Evolutionary conservation across 768 basidiomycete genomes (phyloP).

Genomic region (Mycena galopus): DNA sequence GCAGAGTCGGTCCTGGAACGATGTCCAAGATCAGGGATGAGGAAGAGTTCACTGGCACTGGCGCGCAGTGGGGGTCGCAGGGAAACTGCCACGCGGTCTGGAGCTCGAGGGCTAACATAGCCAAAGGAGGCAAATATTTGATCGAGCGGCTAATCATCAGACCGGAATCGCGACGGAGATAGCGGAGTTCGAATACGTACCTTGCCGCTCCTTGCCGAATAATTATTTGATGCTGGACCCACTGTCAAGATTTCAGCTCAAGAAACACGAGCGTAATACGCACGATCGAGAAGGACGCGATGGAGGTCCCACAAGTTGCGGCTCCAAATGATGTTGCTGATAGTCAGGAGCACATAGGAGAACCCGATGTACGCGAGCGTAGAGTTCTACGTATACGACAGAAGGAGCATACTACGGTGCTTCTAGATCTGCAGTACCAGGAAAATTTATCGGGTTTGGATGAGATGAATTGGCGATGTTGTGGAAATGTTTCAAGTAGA

Average conservation of each 20-base stretch:
- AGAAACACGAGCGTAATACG: neutral
- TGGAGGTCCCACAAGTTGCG: constrained; percentile 42
- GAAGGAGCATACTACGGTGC: neutral
- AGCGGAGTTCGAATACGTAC: constrained; percentile 14
- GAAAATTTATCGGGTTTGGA: constrained; percentile 33
- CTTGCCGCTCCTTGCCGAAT: constrained; percentile 41
- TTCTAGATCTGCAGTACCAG: constrained; percentile 28
- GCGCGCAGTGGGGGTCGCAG: neutral
- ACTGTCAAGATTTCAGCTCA: constrained; percentile 25
- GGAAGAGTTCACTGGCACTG: neutral
- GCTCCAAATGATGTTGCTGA: constrained; percentile 37
- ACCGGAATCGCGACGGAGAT: neutral
- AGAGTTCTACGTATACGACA: constrained; percentile 13
- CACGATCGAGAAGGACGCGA: constrained; percentile 39
- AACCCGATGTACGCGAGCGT: constrained; percentile 30
- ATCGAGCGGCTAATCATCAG: too few relatives aligned
- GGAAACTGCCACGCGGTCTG: neutral
- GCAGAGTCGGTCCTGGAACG: neutral
- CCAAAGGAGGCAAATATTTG: neutral
- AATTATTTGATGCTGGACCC: constrained; percentile 33
- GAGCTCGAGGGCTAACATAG: neutral
- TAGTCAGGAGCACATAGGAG: constrained; percentile 35
- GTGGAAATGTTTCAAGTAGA: constrained; percentile 41
- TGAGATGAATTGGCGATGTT: constrained; percentile 39
- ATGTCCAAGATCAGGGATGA: neutral